These are phyloP conservation scores for Pseudoturritis turrita DNA, from an alignment of 345 rosid species.

Conservation along the genomic window DNA sequence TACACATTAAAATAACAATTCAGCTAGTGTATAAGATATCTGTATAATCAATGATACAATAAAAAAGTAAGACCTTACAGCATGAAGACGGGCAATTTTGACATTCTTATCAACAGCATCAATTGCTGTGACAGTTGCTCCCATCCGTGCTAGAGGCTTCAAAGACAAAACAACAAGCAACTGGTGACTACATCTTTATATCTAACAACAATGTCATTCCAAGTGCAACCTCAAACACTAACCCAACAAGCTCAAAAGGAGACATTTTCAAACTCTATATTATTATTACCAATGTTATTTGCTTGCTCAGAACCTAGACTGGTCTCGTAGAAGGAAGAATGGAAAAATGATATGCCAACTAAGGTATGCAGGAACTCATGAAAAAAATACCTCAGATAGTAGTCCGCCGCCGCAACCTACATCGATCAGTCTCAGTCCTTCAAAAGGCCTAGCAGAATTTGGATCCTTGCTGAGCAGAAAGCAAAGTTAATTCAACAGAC, in stretches of 20 bases:
- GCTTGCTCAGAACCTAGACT: background rate
- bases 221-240: background rate
- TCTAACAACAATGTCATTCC: conserved; percentile 1
- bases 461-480: conserved; percentile 67
- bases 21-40: background rate
- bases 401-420: conserved; percentile 98
- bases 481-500: background rate
- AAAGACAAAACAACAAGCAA: conserved; percentile 17
- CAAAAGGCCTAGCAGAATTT: conserved; percentile 61
- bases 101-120: conserved; percentile 94
- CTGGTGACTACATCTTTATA: background rate
- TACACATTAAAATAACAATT: background rate
- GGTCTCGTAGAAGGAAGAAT: background rate
- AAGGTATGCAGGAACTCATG: background rate
- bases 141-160: conserved; percentile 98
- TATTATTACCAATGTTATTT: background rate
- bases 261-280: background rate
- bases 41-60: background rate
- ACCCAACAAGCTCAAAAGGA: background rate
- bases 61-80: conserved; percentile 56
- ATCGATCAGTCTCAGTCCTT: conserved; percentile 72
- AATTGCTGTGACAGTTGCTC: conserved; percentile 87
- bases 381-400: conserved; percentile 71
- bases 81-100: conserved; percentile 86
- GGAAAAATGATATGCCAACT: background rate